Base-by-base conservation (phyloP, 2,329 filamentous ascomycete genomes). In the Diaporthe eres region DNA sequence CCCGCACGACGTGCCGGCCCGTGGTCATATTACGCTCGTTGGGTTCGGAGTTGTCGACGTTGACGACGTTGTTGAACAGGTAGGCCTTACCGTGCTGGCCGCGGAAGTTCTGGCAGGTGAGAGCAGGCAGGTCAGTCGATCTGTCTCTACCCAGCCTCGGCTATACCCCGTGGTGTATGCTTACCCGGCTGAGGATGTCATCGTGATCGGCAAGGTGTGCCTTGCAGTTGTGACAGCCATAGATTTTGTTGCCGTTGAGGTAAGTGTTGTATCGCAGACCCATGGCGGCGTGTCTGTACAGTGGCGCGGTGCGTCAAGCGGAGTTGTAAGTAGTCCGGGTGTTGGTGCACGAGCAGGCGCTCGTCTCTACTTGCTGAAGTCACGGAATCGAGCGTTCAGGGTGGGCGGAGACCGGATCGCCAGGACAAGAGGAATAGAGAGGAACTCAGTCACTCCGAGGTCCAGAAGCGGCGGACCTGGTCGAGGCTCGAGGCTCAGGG, bases 61-160 rank as follows among this genome's bases (percentile, higher is more conserved):
- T 99, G 85, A 99, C 97, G 74, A 99, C 97, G 78, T 85, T 92
- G 86, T 96, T 94, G 89, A 99, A 98, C 79, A 99, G 93, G 86
- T 96, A 99, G 74, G 97, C 97, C 87, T 98, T 98, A 83, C 97
- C 97, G 85, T 98, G 96, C 85, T 98, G 96, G 81, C 97, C 97
- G 77, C 97, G 95, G 88, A 99, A 99, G 87, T 98, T 98, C 95
- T 98, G 84, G 67, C 28, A 28, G 19, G 31, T 1, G 8, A 17
- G 28, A 17, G 28, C 31, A 34, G 13, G 12, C 12, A 17, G n/a
- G 34, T 53, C n/a, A 67, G 72, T 63, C 17, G 10, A 7, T 28
- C 31, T 53, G 22, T 37, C 9, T 25, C 42, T 28, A 1, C 19
- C 6, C 12, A 17, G 28, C 65, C 65, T 68, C 47, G 63, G 47